Evolutionary conservation across 2,329 filamentous ascomycete genomes (phyloP), one percentile per base, ranked within the genome.

Genomic region (Golovinomyces cichoracearum): DNA sequence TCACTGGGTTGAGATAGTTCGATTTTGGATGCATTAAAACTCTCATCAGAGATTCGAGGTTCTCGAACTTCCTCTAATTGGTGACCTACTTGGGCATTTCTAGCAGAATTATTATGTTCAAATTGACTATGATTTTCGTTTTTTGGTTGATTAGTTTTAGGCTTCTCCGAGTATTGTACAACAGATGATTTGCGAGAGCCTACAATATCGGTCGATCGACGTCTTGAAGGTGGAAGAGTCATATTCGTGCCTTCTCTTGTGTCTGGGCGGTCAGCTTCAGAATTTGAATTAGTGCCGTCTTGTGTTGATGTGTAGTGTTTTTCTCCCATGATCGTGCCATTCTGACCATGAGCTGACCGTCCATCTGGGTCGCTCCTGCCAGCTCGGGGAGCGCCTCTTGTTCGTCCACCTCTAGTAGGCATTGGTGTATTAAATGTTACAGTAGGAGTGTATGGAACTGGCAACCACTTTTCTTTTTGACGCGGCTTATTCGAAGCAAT

Each of bases 401-500:
- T 68, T 54, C 71, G 64, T 50, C 73, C 69, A 56, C 70, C 70
- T 59, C 75, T 71, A 49, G 69, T 64, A n/a, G 78, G 76, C 37
- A 93, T 63, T 25, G 81, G 83, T 0, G 90, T 94, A 61, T 83
- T 80, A 63, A 93, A 95, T 50, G 78, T 78, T 45, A 90, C 84
- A 13, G 76, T 80, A 7, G 85, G 88, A 12, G 83, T 83, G 58
- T 86, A 88, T 29, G 79, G 75, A 50, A 94, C 74, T 1, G 77
- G 72, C 50, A 83, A 77, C 88, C 90, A 95, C 58, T 85, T 83
- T 57, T 81, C 76, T 67, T 92, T 92, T 50, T 72, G 68, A 52
- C 73, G 68, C 13, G 67, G 62, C 55, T 71, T 78, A 63, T 67
- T 73, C 57, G 51, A 65, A 56, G 55, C 62, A 57, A 59, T 69